Conservation (phyloP, 805 yeast species). For the Lipomyces starkeyi region DNA sequence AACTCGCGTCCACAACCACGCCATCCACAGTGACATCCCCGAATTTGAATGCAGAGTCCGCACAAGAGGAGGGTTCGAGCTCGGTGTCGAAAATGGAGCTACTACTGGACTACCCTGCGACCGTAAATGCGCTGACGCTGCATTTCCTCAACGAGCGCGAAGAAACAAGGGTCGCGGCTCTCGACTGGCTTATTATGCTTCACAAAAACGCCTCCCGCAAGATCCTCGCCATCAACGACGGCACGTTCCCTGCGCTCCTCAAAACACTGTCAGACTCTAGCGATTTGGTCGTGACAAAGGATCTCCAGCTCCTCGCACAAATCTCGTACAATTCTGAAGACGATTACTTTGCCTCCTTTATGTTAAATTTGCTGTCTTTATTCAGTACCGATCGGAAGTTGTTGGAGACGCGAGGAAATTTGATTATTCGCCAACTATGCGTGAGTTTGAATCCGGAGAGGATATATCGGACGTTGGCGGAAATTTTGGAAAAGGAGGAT, state of each 20-base stretch:
- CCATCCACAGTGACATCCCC: conserved; percentile 21
- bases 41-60: conserved; percentile 43
- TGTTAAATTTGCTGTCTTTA: conserved; percentile 69
- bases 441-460: conserved; percentile 80
- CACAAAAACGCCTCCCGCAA: conserved; percentile 71
- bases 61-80: conserved; percentile 34
- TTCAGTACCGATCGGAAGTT: conserved; percentile 73
- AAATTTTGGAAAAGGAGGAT: conserved; percentile 64
- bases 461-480: conserved; percentile 79
- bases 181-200: conserved; percentile 88
- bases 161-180: conserved; percentile 77
- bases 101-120: conserved; percentile 58
- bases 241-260: conserved; percentile 76
- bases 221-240: conserved; percentile 55
- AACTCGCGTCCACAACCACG: conserved; percentile 9
- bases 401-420: conserved; percentile 75
- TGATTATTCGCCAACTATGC: conserved; percentile 83
- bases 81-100: conserved; percentile 12
- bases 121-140: conserved; percentile 71
- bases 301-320: conserved; percentile 71
- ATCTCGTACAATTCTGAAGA: conserved; percentile 75
- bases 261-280: conserved; percentile 76
- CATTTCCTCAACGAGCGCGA: conserved; percentile 80
- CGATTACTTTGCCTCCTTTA: conserved; percentile 74
- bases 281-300: conserved; percentile 77